These are phyloP conservation scores for Xylariaceae sp. DNA, from an alignment of 2,329 filamentous ascomycete genomes.

Conservation along the genomic window DNA sequence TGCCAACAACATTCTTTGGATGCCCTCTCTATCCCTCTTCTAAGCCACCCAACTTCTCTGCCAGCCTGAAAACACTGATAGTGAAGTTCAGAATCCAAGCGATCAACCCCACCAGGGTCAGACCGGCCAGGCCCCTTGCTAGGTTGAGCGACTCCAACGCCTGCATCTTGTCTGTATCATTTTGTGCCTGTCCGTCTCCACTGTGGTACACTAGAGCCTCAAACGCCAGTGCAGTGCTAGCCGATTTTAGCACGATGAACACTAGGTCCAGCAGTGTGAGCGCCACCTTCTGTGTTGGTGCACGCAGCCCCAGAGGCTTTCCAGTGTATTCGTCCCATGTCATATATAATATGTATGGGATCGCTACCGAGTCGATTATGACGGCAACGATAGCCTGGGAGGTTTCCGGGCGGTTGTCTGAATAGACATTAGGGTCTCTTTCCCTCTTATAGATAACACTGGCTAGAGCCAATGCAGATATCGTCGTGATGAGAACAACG, in stretches of 20 bases:
- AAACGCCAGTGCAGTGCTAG: slow-evolving; percentile 87
- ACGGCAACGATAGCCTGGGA: slow-evolving; percentile 86
- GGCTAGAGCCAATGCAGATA: slow-evolving; percentile 76
- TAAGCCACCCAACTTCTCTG: slow-evolving; percentile 58
- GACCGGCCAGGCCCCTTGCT: slow-evolving; percentile 68
- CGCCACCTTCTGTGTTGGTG: slow-evolving; percentile 79
- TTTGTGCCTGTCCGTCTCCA: slow-evolving; percentile 30
- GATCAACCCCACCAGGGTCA: slow-evolving; percentile 76
- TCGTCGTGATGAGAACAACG: slow-evolving; percentile 78
- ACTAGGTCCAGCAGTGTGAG: slow-evolving; percentile 89
- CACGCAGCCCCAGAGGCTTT: slow-evolving; percentile 84
- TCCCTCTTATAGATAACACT: slow-evolving; percentile 68
- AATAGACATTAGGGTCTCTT: slow-evolving; percentile 32
- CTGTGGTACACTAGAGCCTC: slow-evolving; percentile 68
- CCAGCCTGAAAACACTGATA: slow-evolving; percentile 74
- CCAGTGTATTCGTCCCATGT: slow-evolving; percentile 96
- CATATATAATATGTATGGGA: slow-evolving; percentile 90
- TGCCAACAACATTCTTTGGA: no score
- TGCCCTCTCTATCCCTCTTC: slow-evolving; percentile 36
- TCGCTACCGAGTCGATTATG: slow-evolving; percentile 80
- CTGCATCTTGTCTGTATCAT: slow-evolving; percentile 34
- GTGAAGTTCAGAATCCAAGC: slow-evolving; percentile 91
- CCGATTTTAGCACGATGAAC: slow-evolving; percentile 96
- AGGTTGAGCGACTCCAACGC: slow-evolving; percentile 59
- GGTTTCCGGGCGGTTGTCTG: slow-evolving; percentile 50